These are phyloP conservation scores for Nepenthes alata DNA, from an alignment of 179 eudicot species.

Conservation along the genomic window DNA sequence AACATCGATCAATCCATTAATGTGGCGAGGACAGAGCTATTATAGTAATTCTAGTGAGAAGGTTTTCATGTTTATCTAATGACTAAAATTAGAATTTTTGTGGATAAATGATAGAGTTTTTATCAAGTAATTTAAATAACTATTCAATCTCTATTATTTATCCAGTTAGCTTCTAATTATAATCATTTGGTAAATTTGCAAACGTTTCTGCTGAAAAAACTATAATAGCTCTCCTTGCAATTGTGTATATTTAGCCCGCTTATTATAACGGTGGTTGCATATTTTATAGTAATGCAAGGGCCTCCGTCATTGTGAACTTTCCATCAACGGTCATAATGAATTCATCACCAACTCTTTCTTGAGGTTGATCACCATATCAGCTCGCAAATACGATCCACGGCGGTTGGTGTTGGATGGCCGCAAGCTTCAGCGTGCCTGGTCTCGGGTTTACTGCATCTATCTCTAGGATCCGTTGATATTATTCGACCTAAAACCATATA, in stretches of 20 bases:
- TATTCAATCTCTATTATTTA: no score
- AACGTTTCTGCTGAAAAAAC: no score
- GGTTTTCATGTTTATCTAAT: no score
- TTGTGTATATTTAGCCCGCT: slow-evolving; percentile 47
- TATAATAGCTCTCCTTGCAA: slow-evolving; percentile 13
- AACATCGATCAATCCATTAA: slow-evolving; percentile 46
- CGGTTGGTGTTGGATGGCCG: slow-evolving; percentile 41
- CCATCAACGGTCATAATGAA: slow-evolving; percentile 58
- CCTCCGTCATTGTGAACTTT: slow-evolving; percentile 48
- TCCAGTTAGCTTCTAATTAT: no score
- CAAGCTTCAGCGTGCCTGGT: slow-evolving; percentile 47
- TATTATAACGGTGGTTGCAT: slow-evolving; percentile 38
- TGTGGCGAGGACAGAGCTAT: slow-evolving; percentile 13
- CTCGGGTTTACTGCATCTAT: slow-evolving; percentile 43
- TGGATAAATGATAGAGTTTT: no score
- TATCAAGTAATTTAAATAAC: no score
- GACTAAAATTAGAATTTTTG: no score
- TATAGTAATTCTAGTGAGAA: no score
- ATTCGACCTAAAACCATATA: no score
- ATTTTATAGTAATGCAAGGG: slow-evolving; percentile 47
- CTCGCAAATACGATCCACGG: slow-evolving; percentile 39
- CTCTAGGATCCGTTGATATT: slow-evolving; percentile 17
- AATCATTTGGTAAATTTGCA: no score
- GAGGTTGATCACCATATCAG: slow-evolving; percentile 40
- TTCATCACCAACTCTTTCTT: slow-evolving; percentile 37